Evolutionary conservation across 176 grass and related monocot species (phyloP).

Genomic region (Rhynchospora tenuis): DNA sequence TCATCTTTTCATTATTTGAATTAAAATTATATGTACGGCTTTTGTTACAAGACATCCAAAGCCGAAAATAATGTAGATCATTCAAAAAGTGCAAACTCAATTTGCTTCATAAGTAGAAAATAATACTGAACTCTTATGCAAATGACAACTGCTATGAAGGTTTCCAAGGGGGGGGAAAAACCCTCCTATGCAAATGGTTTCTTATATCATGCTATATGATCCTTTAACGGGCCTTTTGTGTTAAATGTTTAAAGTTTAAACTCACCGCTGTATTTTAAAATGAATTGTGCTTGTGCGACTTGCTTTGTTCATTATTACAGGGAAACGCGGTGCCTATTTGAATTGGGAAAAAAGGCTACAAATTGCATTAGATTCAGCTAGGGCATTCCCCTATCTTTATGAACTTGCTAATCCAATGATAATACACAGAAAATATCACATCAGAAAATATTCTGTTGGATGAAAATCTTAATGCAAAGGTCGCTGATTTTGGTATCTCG

Average conservation of each 20-base stretch:
- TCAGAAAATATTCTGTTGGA: constrained; percentile 76
- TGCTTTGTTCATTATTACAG: constrained; percentile 18
- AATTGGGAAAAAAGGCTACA: constrained; percentile 65
- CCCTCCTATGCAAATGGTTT: too few species aligned
- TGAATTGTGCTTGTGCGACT: neutral
- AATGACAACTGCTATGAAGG: too few species aligned
- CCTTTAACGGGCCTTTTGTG: too few species aligned
- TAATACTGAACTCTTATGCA: too few species aligned
- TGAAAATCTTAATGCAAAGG: constrained; percentile 64
- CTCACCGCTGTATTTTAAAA: too few species aligned
- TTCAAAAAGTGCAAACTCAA: too few species aligned
- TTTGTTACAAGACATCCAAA: too few species aligned
- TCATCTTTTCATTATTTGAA: neutral
- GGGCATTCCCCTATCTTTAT: constrained; percentile 69
- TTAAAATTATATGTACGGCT: neutral
- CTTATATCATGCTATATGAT: too few species aligned
- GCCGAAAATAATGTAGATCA: too few species aligned
- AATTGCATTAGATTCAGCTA: constrained; percentile 64
- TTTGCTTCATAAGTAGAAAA: too few species aligned
- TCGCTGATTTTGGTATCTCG: constrained; percentile 65
- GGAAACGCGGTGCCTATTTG: constrained; percentile 34
- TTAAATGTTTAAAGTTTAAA: too few species aligned
- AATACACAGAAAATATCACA: constrained; percentile 82
- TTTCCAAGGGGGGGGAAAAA: too few species aligned
- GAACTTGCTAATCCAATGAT: constrained; percentile 63